These are phyloP conservation scores for Albophoma yamanashiensis DNA, from an alignment of 2,329 filamentous ascomycete species.

Conservation along the genomic window DNA sequence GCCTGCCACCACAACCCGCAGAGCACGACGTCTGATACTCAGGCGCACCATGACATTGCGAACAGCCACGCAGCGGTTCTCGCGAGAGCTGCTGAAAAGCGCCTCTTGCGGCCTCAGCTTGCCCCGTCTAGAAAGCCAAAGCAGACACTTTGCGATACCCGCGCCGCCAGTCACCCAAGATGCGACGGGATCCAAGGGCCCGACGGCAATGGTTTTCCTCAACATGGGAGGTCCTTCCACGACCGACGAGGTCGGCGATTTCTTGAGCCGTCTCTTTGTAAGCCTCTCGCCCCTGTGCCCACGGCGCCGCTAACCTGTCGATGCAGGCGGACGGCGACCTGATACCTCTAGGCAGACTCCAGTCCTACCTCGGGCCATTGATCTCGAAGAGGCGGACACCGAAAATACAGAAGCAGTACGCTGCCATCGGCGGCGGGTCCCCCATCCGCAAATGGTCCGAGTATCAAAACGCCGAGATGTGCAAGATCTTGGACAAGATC, in stretches of 20 bases:
- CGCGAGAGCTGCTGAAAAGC: conserved; percentile 13
- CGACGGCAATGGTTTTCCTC: conserved; percentile 96
- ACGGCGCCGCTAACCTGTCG: neutral
- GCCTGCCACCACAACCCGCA: neutral
- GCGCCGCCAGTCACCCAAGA: conserved; percentile 74
- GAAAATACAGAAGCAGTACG: conserved; percentile 94
- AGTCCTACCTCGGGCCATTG: conserved; percentile 80
- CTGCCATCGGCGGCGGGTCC: conserved; percentile 91
- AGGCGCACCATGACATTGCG: conserved; percentile 19
- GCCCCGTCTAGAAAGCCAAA: conserved; percentile 18
- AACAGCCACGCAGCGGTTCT: conserved; percentile 18
- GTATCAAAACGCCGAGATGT: conserved; percentile 89
- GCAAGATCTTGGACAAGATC: conserved; percentile 85
- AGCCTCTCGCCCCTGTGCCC: conserved; percentile 18
- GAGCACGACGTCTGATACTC: neutral
- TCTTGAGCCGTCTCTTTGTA: conserved; percentile 87
- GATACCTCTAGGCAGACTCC: conserved; percentile 87
- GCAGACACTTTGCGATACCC: conserved; percentile 24
- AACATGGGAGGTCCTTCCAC: conserved; percentile 97
- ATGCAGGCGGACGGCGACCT: conserved; percentile 77
- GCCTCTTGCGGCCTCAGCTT: conserved; percentile 15
- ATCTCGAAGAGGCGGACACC: conserved; percentile 82
- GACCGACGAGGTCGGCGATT: conserved; percentile 77
- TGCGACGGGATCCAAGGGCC: conserved; percentile 59
- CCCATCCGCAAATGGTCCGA: conserved; percentile 98